Evolutionary conservation across 163 green algal genomes (phyloP), one percentile per base, ranked within the genome.

Genomic region (Scenedesmus sp.): DNA sequence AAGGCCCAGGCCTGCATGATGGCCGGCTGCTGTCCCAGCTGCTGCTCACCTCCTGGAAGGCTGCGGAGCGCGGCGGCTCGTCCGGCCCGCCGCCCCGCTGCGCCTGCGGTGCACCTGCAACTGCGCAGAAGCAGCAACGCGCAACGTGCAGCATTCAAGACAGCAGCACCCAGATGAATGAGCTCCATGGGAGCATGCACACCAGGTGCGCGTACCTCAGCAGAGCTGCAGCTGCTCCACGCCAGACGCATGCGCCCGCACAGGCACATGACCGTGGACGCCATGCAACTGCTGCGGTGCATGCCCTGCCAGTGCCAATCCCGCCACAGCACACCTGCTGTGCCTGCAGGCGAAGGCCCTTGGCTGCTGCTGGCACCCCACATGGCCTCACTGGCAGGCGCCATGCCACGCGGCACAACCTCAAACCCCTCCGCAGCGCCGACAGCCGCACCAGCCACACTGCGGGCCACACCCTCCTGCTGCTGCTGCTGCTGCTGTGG

Each of bases 51-150:
- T 90, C 85, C 20, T 90, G 72, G n/a, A 90, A 90, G 3, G 85
- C 85, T 53, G 85, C 85, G 33, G 85, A 90, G 85, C 42, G 85
- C 15, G 85, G 85, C 30, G 85, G 72, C 65, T 90, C 85, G 40
- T 90, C 85, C 24, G 72, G 85, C 35, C 68, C 18, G 24, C 26
- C 83, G 10, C 37, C 42, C 85, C 56, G 85, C 85, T 89, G 85
- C 85, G 35, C 20, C 65, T 68, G 85, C 30, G 43, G 12, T 7
- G 81, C 81, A 65, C 35, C 56, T 80, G 59, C 72, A 81, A 33
- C 72, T 49, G 35, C 72, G 16, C 72, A 81, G 2, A 12, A n/a
- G 35, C 0, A 49, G 35, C 72, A 81, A 26, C 12, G 30, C 15
- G n/a, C 72, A 46, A 81, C 33, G 9, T 49, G 20, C 33, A 81